phyloP scores from a whole-genome alignment of 2,329 filamentous ascomycete genomes.

The Aureobasidium subglaciale region DNA sequence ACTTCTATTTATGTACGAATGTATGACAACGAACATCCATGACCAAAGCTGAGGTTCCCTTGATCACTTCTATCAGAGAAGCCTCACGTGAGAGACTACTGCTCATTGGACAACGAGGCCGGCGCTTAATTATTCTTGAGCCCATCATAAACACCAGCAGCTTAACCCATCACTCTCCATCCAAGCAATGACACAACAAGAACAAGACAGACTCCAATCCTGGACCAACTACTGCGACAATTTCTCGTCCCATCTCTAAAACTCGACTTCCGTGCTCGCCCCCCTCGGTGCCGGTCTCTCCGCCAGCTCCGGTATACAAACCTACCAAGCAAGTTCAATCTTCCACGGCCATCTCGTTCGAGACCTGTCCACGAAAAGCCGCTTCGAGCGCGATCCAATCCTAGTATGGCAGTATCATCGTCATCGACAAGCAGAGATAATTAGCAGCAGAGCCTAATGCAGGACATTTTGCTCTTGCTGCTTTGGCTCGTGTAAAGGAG shows the following conservation, averaged over 20 bases:
- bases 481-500: neutral
- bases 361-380: neutral
- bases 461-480: slow-evolving; percentile 1
- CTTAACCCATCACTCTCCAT: no score
- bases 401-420: neutral
- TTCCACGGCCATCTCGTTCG: neutral
- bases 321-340: neutral
- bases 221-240: neutral
- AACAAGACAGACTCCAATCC: neutral
- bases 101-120: no score
- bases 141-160: no score
- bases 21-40: no score
- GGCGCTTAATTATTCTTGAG: no score
- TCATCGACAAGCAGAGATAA: neutral
- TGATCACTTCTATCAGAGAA: no score
- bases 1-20: no score
- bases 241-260: neutral
- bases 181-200: no score
- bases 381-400: neutral
- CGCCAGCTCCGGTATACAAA: neutral
- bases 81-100: no score
- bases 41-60: no score
- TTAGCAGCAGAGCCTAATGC: neutral
- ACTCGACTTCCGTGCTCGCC: neutral
- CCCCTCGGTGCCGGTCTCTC: slow-evolving; percentile 7